phyloP scores from a whole-genome alignment of 2,329 filamentous ascomycete species.

The Aspergillus ruber region DNA sequence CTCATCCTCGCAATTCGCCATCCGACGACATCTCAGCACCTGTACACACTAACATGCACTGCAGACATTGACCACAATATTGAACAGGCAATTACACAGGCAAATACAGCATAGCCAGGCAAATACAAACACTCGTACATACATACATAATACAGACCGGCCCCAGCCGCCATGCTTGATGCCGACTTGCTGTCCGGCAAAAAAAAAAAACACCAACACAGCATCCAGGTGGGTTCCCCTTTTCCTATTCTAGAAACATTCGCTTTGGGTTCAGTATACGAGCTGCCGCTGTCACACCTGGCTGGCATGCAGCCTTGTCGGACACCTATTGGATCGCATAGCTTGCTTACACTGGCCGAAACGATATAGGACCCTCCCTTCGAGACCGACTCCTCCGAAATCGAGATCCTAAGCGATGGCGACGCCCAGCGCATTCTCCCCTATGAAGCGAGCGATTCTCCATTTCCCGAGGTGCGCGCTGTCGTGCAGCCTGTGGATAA shows the following conservation, averaged over 20 bases:
- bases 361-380: constrained; percentile 8
- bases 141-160: not conserved
- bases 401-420: constrained; percentile 22
- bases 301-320: not conserved
- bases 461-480: constrained; percentile 33
- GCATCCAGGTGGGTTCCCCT: constrained; percentile 6
- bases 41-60: no score
- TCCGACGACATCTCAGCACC: no score
- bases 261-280: not conserved
- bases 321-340: not conserved
- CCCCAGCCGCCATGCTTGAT: not conserved
- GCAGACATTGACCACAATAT: no score
- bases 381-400: constrained; percentile 9
- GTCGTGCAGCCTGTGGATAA: constrained; percentile 30
- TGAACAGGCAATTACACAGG: no score
- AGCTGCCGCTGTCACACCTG: not conserved
- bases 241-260: not conserved
- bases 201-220: not conserved
- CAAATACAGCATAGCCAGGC: no score
- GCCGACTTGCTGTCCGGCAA: constrained; percentile 3
- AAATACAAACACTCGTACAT: no score
- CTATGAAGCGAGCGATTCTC: constrained; percentile 33
- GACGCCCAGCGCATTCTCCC: constrained; percentile 28
- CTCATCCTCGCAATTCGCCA: no score
- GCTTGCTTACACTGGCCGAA: not conserved